A percentile compares a stretch with the other conserved stretches of the same genome.
These are phyloP conservation scores for Peribolospora baueri DNA, from an alignment of 768 basidiomycete species.

Conservation along the genomic window DNA sequence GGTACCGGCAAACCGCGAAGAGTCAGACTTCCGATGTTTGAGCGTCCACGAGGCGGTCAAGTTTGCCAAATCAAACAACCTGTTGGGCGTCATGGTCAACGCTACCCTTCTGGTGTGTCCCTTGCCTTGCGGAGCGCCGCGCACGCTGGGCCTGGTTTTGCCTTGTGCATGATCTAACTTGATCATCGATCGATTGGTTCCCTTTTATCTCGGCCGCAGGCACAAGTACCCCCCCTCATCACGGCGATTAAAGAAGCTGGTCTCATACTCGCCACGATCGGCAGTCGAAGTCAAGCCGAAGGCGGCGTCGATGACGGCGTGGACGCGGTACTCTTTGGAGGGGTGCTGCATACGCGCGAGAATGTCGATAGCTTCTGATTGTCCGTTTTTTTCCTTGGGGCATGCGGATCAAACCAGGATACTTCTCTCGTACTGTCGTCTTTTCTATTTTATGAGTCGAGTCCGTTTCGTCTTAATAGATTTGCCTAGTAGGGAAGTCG, in stretches of 20 bases:
- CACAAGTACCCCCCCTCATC: constrained; percentile 68
- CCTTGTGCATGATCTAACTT: not conserved
- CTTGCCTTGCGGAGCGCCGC: not conserved
- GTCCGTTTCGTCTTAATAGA: too few species aligned
- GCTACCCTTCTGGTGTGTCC: constrained; percentile 53
- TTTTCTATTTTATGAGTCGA: too few species aligned
- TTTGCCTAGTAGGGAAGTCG: too few species aligned
- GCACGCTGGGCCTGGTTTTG: not conserved
- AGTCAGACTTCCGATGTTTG: constrained; percentile 25
- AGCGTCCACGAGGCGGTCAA: constrained; percentile 79
- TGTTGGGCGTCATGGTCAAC: constrained; percentile 75
- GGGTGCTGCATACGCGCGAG: too few species aligned
- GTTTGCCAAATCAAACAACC: constrained; percentile 74
- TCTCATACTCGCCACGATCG: constrained; percentile 62
- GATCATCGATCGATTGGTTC: not conserved
- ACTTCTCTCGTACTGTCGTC: too few species aligned
- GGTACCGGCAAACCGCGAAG: constrained; percentile 17
- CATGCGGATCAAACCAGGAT: too few species aligned
- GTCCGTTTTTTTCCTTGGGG: too few species aligned
- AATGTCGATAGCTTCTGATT: too few species aligned
- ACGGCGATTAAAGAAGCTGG: constrained; percentile 72
- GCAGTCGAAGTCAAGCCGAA: constrained; percentile 14
- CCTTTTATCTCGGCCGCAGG: constrained; percentile 23
- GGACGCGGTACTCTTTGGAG: too few species aligned
- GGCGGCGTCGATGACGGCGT: too few species aligned